phyloP scores from a whole-genome alignment of 441 rosid species.

The Euphorbia neoarborescens region DNA sequence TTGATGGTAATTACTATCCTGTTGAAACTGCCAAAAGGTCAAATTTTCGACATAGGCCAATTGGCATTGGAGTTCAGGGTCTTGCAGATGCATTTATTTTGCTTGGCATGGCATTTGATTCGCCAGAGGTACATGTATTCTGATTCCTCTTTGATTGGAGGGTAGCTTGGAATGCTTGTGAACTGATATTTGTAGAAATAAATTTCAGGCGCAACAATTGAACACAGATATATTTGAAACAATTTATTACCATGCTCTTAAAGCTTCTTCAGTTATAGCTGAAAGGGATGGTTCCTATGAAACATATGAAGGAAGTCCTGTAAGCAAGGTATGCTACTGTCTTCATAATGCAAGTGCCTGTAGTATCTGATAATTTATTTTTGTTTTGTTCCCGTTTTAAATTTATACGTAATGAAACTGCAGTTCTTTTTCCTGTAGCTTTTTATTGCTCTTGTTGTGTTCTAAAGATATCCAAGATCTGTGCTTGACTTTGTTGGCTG shows the following conservation, averaged over 20 bases:
- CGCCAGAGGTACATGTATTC: slow-evolving; percentile 50
- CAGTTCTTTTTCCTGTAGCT: not conserved
- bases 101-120: slow-evolving; percentile 87
- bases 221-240: slow-evolving; percentile 84
- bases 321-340: slow-evolving; percentile 60
- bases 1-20: slow-evolving; percentile 80
- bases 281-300: slow-evolving; percentile 63
- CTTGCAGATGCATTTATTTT: slow-evolving; percentile 83
- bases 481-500: not conserved
- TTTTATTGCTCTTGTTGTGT: not conserved
- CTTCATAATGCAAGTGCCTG: not conserved
- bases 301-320: slow-evolving; percentile 69
- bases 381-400: not conserved
- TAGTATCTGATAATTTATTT: not conserved
- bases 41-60: slow-evolving; percentile 69
- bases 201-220: slow-evolving; percentile 63
- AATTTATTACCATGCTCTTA: slow-evolving; percentile 67
- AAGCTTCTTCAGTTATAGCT: slow-evolving; percentile 60
- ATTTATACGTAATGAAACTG: not conserved
- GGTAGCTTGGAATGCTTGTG: slow-evolving; percentile 1
- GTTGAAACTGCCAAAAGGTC: slow-evolving; percentile 77
- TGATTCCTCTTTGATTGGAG: not conserved
- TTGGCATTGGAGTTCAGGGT: slow-evolving; percentile 90
- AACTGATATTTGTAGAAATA: slow-evolving; percentile 19
- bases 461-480: not conserved